Base-by-base conservation (phyloP, 1,139 yeast genomes). In the Blastobotrys arbuscula region DNA sequence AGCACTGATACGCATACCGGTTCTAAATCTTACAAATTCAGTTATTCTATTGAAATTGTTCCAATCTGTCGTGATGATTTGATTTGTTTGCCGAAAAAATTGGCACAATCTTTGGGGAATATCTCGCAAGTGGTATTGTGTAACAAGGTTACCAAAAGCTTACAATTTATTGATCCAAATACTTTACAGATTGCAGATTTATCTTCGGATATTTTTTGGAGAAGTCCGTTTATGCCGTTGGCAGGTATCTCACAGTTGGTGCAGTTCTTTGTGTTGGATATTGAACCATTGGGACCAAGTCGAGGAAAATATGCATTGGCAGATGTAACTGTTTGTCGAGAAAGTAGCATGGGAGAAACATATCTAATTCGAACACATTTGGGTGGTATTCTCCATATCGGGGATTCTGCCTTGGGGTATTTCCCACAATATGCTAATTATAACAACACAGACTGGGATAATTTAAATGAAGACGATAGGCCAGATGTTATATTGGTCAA, bases 31-130 rank as follows among this genome's bases (percentile, higher is more conserved):
- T 92, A 88, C 72, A 92, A 92, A 69, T 94, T 92, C 66, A 78
- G 97, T 9, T 90, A 76, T 64, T 89, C 97, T 15, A 87, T 90
- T 38, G 99, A 92, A 70, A 81, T 92, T 57, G 96, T 88, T 2
- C 98, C 98, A n/a, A 81, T 94, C 44, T 94, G 98, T 77, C 84
- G 95, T 66, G 99, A 92, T 65, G 98, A 94, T 64, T 76, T 94
- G 58, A 95, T 94, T 30, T 85, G 90, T 42, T 74, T 94, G 55
- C 98, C 98, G 28, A 79, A 81, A 61, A 81, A 81, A 59, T 68
- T 92, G 55, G 98, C 99, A 2, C 79, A 82, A 56, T 78, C 88
- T 13, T 67, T 89, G 72, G 96, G 97, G 54, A 84, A 85, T 64
- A 85, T 92, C 51, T 72, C 90, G 24, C 84, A 87, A 63, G 72